Evolutionary conservation across 331 rosid genomes (phyloP), one percentile per base, ranked within the genome.

Genomic region (Ulmus americana): DNA sequence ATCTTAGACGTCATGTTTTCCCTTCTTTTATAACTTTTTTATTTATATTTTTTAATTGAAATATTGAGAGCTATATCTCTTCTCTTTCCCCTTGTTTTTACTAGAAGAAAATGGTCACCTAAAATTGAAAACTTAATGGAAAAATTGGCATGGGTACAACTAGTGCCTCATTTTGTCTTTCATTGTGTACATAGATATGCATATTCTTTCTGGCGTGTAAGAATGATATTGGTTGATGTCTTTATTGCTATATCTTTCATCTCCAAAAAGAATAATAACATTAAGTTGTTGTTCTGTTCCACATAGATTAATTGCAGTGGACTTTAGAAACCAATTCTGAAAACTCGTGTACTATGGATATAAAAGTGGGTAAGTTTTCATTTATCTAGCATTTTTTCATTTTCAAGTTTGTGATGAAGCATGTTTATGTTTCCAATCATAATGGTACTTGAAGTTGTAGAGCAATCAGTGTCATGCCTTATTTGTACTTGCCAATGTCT

Each of bases 281-380:
- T 11, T 35, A 7, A 44, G 50, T 63, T 59, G 43, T 56, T 64
- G 46, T 60, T 58, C 58, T 64, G 46, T 60, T 58, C 58, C 73
- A 76, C 5, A 39, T 14, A 91, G 97, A 82, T 91, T 55, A 96
- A 91, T 70, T 85, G 96, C 70, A 81, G 83, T 91, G 97, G 97
- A 46, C 48, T 59, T 49, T 83, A 79, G 89, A 85, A 76, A 81
- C 87, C 16, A 77, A 65, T 2, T 61, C 63, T 56, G 95, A 71
- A 56, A 76, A 81, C 76, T 84, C 95, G 56, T 78, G 87, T 75
- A 77, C 65, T 13, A 69, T 91, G 69, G 97, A 91, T 69, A 80
- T 91, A 12, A 86, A 81, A 88, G 96, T 81, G 65, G 97, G 97
- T 91, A 84, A 71, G 96, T 82, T 45, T 56, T 58, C 8, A 9